Conservation (phyloP, 352 stramenopile genomes). For the Pythium periplocum region DNA sequence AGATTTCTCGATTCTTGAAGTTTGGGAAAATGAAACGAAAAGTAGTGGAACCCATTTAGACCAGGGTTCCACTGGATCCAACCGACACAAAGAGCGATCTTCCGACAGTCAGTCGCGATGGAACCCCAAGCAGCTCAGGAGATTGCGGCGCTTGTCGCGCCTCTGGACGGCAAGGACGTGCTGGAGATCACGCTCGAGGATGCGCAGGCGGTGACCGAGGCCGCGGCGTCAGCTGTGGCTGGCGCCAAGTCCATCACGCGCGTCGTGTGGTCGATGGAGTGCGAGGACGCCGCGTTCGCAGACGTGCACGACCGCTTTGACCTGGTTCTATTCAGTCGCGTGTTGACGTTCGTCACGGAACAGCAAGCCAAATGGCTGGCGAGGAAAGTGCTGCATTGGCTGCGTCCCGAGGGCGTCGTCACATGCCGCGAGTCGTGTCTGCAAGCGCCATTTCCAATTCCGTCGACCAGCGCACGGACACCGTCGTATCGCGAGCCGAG, state of each 20-base stretch:
- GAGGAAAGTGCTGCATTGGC: conserved; percentile 19
- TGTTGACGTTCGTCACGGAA: conserved; percentile 33
- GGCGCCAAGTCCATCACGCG: conserved; percentile 16
- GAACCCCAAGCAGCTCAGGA: conserved; percentile 4
- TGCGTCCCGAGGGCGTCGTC: conserved; percentile 24
- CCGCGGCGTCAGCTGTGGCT: conserved; percentile 7
- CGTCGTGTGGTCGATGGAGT: conserved; percentile 24
- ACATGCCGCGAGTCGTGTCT: conserved; percentile 35
- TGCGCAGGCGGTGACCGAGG: conserved; percentile 13
- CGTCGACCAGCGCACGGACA: not conserved
- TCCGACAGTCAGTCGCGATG: too few species aligned
- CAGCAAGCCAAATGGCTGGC: conserved; percentile 19
- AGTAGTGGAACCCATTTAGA: too few species aligned
- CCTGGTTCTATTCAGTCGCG: conserved; percentile 30
- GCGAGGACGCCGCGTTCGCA: conserved; percentile 11
- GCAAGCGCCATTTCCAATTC: conserved; percentile 25
- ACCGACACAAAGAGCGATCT: too few species aligned
- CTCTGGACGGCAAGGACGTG: conserved; percentile 26
- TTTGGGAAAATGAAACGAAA: too few species aligned
- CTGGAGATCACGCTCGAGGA: conserved; percentile 28
- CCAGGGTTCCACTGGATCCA: too few species aligned
- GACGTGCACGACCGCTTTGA: conserved; percentile 21
- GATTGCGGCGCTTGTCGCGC: conserved; percentile 16
- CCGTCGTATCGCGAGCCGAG: conserved; percentile 30
- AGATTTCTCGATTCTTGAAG: not conserved